These are phyloP conservation scores for Globisporangium acanthophoron DNA, from an alignment of 352 stramenopile genomes.

Conservation along the genomic window DNA sequence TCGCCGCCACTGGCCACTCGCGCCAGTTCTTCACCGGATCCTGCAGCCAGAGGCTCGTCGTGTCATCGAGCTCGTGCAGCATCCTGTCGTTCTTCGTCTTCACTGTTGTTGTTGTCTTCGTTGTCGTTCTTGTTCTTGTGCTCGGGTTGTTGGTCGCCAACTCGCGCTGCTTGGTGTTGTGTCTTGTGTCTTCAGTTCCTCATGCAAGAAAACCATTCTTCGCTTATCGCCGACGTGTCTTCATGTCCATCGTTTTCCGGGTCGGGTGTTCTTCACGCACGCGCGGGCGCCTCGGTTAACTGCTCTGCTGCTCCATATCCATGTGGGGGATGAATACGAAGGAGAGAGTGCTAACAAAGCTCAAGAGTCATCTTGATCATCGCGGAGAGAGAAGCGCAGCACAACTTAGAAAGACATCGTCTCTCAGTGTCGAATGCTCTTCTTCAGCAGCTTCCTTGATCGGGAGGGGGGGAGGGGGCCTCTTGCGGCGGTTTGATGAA, in stretches of 20 bases:
- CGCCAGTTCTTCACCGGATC: slow-evolving; percentile 43
- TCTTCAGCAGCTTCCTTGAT: slow-evolving; percentile 63
- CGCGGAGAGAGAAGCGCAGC: slow-evolving; percentile 48
- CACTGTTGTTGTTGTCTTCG: slow-evolving; percentile 9
- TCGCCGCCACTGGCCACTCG: slow-evolving; percentile 29
- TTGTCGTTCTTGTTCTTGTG: slow-evolving; percentile 25
- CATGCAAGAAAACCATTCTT: slow-evolving; percentile 80
- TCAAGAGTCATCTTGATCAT: slow-evolving; percentile 78
- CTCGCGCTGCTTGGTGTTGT: slow-evolving; percentile 14
- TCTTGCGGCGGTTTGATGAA: slow-evolving; percentile 68
- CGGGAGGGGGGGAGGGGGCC: slow-evolving; percentile 47
- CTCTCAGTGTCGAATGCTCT: slow-evolving; percentile 68
- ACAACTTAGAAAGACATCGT: slow-evolving; percentile 89
- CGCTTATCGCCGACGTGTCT: slow-evolving; percentile 57
- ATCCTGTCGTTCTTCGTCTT: slow-evolving; percentile 32
- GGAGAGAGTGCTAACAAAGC: slow-evolving; percentile 53
- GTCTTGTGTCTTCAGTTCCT: slow-evolving; percentile 70
- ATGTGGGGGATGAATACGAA: slow-evolving; percentile 43
- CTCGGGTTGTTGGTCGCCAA: slow-evolving; percentile 8
- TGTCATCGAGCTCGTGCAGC: slow-evolving; percentile 58
- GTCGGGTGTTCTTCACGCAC: slow-evolving; percentile 52
- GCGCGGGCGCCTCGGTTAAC: slow-evolving; percentile 17
- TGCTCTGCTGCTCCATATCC: slow-evolving; percentile 39
- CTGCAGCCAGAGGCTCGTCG: slow-evolving; percentile 46
- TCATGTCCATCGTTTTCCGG: slow-evolving; percentile 60